Percentiles rank a stretch among this genome's conserved stretches.
Evolutionary conservation across 108 stramenopile genomes (phyloP).

Genomic region (Parmales sp.): DNA sequence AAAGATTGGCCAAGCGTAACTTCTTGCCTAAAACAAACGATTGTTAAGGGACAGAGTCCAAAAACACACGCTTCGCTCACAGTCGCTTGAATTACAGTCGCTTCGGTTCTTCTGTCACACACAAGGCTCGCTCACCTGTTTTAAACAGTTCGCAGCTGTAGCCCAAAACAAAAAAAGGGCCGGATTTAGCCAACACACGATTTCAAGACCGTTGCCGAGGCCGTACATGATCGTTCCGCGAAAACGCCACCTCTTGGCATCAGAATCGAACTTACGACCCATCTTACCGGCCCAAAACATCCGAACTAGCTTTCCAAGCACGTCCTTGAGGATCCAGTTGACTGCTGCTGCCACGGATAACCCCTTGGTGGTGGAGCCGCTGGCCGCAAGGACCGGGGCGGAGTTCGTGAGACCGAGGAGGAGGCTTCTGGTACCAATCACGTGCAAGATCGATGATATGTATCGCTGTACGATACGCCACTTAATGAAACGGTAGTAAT

Average conservation of each 20-base stretch:
- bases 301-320: slow-evolving; percentile 75
- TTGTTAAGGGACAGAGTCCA: no score
- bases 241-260: slow-evolving; percentile 89
- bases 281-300: slow-evolving; percentile 88
- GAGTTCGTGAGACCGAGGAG: slow-evolving; percentile 77
- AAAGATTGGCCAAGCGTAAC: no score
- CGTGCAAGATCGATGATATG: slow-evolving; percentile 77
- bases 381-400: no score
- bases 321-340: slow-evolving; percentile 90
- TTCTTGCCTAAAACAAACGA: no score
- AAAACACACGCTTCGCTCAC: no score
- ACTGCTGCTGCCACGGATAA: slow-evolving; percentile 68
- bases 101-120: no score
- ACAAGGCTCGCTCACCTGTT: slow-evolving; percentile 72
- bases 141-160: slow-evolving; percentile 74
- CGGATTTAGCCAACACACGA: slow-evolving; percentile 73
- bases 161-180: slow-evolving; percentile 68
- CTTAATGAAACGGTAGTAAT: slow-evolving; percentile 69
- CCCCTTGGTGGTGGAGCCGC: no score
- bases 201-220: slow-evolving; percentile 74
- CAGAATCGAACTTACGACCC: slow-evolving; percentile 83
- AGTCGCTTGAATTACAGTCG: no score
- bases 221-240: slow-evolving; percentile 66
- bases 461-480: slow-evolving; percentile 80
- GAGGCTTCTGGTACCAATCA: slow-evolving; percentile 83